Base-by-base conservation (phyloP, 108 stramenopile species). In the Mayamaea pseudoterrestris region DNA sequence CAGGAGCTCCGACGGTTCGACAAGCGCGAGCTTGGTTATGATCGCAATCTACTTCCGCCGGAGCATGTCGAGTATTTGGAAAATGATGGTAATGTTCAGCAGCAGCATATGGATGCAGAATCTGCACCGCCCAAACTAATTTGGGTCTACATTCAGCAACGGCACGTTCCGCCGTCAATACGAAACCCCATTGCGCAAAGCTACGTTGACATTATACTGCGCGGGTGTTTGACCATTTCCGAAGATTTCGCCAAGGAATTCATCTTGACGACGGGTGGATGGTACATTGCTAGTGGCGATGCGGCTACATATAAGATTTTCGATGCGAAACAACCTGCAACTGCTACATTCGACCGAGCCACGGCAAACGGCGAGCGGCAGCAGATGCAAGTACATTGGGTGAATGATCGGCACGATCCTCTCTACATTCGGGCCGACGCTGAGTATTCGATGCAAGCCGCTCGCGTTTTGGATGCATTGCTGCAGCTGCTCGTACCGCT, bases 191-290 rank as follows among this genome's bases (percentile, higher is more conserved):
- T 83, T 31, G 51, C 60, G 7, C 81, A 83, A 52, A 66, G 65
- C 14, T 83, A 83, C 42, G 69, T 83, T 11, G 81, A 83, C 57
- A 71, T 75, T 17, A 75, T 75, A 16, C 41, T 79, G 45, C 45
- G 77, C 43, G 81, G 81, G 7, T 83, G 77, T 43, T 50, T 78
- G 9, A 47, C 57, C 11, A 76, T 78, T 36, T 68, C 69, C 4
- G 46, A 52, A 34, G 73, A 59, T 22, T 78, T 78, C 55, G 71
- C 74, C 4, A 31, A 28, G 20, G 47, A 59, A 25, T 78, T 75
- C 32, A 49, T 82, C 8, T 22, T 41, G 48, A 66, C 59, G 0
- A 83, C 81, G 28, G 40, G 59, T 18, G 81, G 81, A 4, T 83
- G 81, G 81, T 60, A 69, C 62, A 37, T 30, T 22, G 25, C 35